A percentile compares a stretch with the other conserved stretches of the same genome.
Evolutionary conservation across 768 basidiomycete genomes (phyloP).

Genomic region (Agaricus sinodeliciosus): DNA sequence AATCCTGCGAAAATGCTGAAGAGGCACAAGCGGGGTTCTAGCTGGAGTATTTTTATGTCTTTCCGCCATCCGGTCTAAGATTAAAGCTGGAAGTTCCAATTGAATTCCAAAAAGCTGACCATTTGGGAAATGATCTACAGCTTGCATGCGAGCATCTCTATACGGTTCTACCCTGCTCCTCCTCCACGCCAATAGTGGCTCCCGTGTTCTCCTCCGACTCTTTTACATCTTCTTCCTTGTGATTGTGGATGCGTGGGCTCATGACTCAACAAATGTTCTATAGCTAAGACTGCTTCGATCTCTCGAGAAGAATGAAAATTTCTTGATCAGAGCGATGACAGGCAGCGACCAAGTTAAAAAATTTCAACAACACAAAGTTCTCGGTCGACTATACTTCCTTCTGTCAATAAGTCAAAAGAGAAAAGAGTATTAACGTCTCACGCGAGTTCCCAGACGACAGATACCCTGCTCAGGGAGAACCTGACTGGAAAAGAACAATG

Average conservation of each 20-base stretch:
- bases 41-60: not conserved
- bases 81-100: conserved; percentile 2
- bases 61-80: not conserved
- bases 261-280: no score
- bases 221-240: not conserved
- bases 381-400: not conserved
- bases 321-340: no score
- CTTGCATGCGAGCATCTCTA: no score
- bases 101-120: not conserved
- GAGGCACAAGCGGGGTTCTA: no score
- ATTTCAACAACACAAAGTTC: not conserved
- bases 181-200: not conserved
- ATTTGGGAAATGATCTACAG: conserved; percentile 2
- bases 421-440: not conserved
- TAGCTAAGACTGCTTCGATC: no score
- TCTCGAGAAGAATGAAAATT: no score
- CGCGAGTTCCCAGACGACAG: not conserved
- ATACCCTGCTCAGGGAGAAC: no score
- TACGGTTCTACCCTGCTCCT: not conserved
- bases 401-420: not conserved
- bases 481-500: no score
- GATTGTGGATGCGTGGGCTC: no score
- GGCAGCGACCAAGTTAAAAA: no score
- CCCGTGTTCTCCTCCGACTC: no score
- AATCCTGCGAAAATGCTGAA: no score